A percentile compares a stretch with the other conserved stretches of the same genome.
phyloP scores from a whole-genome alignment of 176 grass and related monocot genomes.

The Oryza coarctata region DNA sequence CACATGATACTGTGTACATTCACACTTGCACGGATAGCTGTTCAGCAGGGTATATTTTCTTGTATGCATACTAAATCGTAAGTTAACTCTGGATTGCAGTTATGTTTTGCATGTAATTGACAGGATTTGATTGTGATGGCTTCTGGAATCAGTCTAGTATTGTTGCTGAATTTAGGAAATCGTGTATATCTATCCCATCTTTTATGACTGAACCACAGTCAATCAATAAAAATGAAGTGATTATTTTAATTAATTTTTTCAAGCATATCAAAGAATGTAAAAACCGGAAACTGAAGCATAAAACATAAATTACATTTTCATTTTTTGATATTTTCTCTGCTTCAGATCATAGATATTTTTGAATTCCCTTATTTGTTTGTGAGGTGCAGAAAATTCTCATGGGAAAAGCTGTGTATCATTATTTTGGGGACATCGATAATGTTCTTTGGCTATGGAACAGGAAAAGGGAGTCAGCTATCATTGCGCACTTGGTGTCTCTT shows the following conservation, averaged over 20 bases:
- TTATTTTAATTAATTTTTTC: conserved; percentile 15
- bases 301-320: conserved; percentile 5
- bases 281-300: neutral
- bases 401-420: neutral
- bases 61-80: conserved; percentile 5
- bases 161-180: neutral
- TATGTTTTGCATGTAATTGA: neutral
- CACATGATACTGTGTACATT: neutral
- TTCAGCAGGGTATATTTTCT: conserved; percentile 2
- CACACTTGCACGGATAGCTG: neutral
- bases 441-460: too few species aligned
- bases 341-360: conserved; percentile 14
- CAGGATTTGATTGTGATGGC: neutral
- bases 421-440: neutral
- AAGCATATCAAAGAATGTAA: neutral
- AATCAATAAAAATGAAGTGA: neutral
- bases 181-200: neutral
- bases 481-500: neutral
- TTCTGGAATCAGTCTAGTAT: neutral
- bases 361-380: conserved; percentile 17
- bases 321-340: neutral
- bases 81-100: neutral
- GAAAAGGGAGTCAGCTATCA: neutral
- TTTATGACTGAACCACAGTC: neutral
- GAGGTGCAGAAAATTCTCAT: conserved; percentile 24